Conservation (phyloP, 495 filamentous ascomycete species). For the Aspergillus sparsus region DNA sequence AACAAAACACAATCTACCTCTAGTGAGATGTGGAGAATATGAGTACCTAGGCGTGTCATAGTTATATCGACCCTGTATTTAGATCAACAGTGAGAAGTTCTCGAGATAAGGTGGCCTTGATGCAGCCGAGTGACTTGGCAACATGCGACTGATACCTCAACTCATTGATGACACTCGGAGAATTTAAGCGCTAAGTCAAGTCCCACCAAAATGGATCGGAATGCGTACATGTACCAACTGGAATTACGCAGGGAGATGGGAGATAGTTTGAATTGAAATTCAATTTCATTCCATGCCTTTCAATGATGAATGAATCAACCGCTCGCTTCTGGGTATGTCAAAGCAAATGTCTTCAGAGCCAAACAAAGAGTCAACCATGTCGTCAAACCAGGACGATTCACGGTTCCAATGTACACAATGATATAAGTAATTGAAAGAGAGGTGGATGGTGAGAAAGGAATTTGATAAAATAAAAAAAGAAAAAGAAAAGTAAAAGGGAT, state of each 20-base stretch:
- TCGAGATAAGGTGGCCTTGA: too few relatives aligned
- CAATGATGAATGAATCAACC: slow-evolving; percentile 22
- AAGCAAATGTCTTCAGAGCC: slow-evolving; percentile 32
- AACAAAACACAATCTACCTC: too few relatives aligned
- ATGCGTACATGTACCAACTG: neutral
- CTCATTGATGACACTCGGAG: too few relatives aligned
- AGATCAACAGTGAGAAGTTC: too few relatives aligned
- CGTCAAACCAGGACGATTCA: slow-evolving; percentile 31
- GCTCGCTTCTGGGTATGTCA: slow-evolving; percentile 30
- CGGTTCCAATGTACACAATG: slow-evolving; percentile 29
- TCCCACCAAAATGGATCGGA: neutral
- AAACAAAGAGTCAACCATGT: slow-evolving; percentile 26
- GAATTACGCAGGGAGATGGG: neutral
- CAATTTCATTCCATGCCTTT: slow-evolving; percentile 15
- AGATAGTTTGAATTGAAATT: slow-evolving; percentile 12
- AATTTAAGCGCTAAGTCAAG: neutral
- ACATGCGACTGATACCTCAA: too few relatives aligned
- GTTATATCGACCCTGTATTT: too few relatives aligned
- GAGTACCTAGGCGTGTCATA: too few relatives aligned
- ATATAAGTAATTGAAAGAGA: slow-evolving; percentile 14
- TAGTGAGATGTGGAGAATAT: too few relatives aligned
- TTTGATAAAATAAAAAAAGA: slow-evolving; percentile 6
- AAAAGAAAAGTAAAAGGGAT: slow-evolving; percentile 3
- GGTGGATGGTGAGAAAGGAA: neutral
- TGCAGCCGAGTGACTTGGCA: too few relatives aligned